Evolutionary conservation across 495 filamentous ascomycete genomes (phyloP).

Genomic region (Cladorrhinum samala): DNA sequence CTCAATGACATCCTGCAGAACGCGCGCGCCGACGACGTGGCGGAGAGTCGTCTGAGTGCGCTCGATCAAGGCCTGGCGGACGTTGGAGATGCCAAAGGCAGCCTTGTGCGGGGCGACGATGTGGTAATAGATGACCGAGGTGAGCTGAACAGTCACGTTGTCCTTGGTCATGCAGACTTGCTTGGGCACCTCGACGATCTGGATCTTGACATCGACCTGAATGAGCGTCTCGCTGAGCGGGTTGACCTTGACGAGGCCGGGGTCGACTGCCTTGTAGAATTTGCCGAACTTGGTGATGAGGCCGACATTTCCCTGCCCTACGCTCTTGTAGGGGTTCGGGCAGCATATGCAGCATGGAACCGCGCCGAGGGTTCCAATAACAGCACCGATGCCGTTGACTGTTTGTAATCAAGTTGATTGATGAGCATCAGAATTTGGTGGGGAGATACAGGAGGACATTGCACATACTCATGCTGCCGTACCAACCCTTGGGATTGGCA

Average conservation of each 20-base stretch:
- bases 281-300: conserved; percentile 93
- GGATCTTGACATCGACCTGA: conserved; percentile 97
- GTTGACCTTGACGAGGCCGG: conserved; percentile 96
- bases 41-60: conserved; percentile 97
- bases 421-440: not conserved
- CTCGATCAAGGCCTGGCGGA: conserved; percentile 90
- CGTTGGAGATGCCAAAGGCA: conserved; percentile 93
- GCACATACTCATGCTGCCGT: conserved; percentile 76
- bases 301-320: conserved; percentile 87
- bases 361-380: conserved; percentile 75
- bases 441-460: not conserved
- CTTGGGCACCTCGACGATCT: conserved; percentile 93
- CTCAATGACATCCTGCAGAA: conserved; percentile 98
- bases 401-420: not conserved
- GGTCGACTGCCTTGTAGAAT: conserved; percentile 95
- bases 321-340: conserved; percentile 96
- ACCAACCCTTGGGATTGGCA: conserved; percentile 77
- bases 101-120: conserved; percentile 92
- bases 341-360: conserved; percentile 89
- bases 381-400: conserved; percentile 71
- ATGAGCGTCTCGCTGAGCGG: conserved; percentile 85
- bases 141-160: conserved; percentile 90
- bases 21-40: conserved; percentile 92
- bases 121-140: conserved; percentile 98
- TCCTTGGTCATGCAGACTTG: conserved; percentile 99